Conservation (phyloP, 768 basidiomycete species). For the Serpula lacrymans region DNA sequence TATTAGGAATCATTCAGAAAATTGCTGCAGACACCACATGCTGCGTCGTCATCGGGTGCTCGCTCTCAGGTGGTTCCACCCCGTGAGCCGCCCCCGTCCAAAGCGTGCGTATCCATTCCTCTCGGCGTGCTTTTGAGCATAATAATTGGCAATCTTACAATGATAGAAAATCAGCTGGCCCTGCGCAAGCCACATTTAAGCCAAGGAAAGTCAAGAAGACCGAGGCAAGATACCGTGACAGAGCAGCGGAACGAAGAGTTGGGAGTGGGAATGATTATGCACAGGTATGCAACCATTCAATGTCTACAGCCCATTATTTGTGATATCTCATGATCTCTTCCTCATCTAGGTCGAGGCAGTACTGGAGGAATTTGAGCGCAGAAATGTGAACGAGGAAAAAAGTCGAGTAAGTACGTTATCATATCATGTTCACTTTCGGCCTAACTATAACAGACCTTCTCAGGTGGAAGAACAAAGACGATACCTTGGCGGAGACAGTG, state of each 20-base stretch:
- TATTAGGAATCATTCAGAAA: conserved; percentile 57
- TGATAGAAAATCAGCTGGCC: conserved; percentile 44
- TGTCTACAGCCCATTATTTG: neutral
- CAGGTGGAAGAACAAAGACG: conserved; percentile 72
- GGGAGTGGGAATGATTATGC: conserved; percentile 74
- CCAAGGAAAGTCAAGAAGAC: conserved; percentile 75
- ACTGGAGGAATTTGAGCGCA: conserved; percentile 76
- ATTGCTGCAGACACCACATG: conserved; percentile 38
- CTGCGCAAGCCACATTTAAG: conserved; percentile 69
- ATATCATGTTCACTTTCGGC: neutral
- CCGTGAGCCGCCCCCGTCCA: conserved; percentile 22
- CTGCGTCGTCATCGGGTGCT: conserved; percentile 17
- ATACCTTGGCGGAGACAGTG: conserved; percentile 81
- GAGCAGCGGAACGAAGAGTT: conserved; percentile 67
- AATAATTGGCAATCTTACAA: neutral
- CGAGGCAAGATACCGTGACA: conserved; percentile 62
- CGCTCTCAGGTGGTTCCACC: conserved; percentile 30
- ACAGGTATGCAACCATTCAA: conserved; percentile 39
- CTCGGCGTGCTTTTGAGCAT: neutral
- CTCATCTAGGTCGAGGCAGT: conserved; percentile 67
- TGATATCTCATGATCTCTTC: neutral
- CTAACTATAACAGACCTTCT: conserved; percentile 3
- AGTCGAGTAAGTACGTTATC: conserved; percentile 43
- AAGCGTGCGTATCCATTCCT: conserved; percentile 23
- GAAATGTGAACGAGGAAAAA: conserved; percentile 55